These are phyloP conservation scores for Calonectria henricotiae DNA, from an alignment of 2,329 filamentous ascomycete genomes.

Conservation along the genomic window DNA sequence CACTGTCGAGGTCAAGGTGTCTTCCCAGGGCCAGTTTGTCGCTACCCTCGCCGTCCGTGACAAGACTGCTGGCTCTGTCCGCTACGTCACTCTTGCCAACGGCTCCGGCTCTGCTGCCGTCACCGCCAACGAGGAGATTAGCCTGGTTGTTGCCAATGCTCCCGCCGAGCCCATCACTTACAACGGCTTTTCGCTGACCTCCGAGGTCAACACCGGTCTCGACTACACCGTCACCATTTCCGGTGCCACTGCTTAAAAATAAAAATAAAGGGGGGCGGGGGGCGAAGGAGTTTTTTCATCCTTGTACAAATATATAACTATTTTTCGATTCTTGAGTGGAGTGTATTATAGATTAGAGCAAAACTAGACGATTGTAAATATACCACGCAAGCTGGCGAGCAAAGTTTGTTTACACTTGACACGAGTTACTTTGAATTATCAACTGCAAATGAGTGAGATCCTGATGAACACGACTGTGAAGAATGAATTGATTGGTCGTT, in stretches of 20 bases:
- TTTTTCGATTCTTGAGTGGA: slow-evolving; percentile 2
- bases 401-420: slow-evolving; percentile 1
- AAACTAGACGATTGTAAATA: slow-evolving; percentile 3
- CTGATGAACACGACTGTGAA: no score
- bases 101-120: slow-evolving; percentile 58
- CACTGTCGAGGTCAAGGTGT: slow-evolving; percentile 57
- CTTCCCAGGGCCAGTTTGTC: slow-evolving; percentile 58
- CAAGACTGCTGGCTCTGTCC: slow-evolving; percentile 46
- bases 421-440: background rate
- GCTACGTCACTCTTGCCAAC: slow-evolving; percentile 58
- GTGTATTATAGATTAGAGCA: slow-evolving; percentile 6
- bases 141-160: slow-evolving; percentile 66
- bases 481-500: no score
- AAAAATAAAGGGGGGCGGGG: background rate
- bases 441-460: background rate
- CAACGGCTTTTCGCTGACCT: slow-evolving; percentile 61
- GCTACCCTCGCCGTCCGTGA: slow-evolving; percentile 61
- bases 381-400: background rate
- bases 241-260: slow-evolving; percentile 50
- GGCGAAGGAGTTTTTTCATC: background rate
- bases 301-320: background rate
- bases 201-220: slow-evolving; percentile 58
- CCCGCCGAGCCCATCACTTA: slow-evolving; percentile 63
- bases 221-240: slow-evolving; percentile 59
- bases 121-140: slow-evolving; percentile 61